Base-by-base conservation (phyloP, 2,329 filamentous ascomycete species). In the Ophiostoma fasciatum region DNA sequence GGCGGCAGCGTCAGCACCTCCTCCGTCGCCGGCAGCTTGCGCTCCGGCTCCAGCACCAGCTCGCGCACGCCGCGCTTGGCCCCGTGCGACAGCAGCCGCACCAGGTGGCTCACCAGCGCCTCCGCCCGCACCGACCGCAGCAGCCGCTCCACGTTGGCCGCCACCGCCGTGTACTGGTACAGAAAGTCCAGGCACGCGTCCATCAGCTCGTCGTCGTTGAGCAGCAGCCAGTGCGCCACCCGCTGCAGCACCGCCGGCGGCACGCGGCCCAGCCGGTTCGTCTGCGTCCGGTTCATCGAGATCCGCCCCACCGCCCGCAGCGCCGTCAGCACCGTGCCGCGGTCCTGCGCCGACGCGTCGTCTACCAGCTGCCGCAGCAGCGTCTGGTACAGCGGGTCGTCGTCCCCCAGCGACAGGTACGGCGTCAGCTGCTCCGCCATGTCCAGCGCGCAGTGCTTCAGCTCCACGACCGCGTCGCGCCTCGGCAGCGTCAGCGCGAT, bases 111-210 rank as follows among this genome's bases (percentile, higher is more conserved):
- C 4, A 92, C 73, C 9, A 94, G 66, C 31, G 68, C 64, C 48
- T 80, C 73, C 7, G 76, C 62, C 33, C 75, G 66, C 32, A 78
- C 61, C 14, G 69, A 63, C 23, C 69, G 64, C 10, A 83, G 59
- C 15, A 92, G 60, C 6, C 66, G 73, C 49, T 85, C 80, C 9
- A 96, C 78, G 46, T 96, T 98, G 28, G 80, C 68, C 4, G 79
- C 73, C 8, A 85, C 78, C 1, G 85, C 82, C 0, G 88, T 94
- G 58, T 87, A 98, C 53, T 94, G 84, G 52, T 96, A 96, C 23
- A 96, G 68, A 51, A 98, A 93, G 56, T 98, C 90, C 22, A 98
- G 67, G 43, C 82, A 85, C 14, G 84, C 82, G 49, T 84, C 82
- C 46, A 88, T 71, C 12, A 98, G 65, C 51, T 94, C 88, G 52